phyloP scores from a whole-genome alignment of 169 alveolate species.

The Plasmodium cynomolgi region DNA sequence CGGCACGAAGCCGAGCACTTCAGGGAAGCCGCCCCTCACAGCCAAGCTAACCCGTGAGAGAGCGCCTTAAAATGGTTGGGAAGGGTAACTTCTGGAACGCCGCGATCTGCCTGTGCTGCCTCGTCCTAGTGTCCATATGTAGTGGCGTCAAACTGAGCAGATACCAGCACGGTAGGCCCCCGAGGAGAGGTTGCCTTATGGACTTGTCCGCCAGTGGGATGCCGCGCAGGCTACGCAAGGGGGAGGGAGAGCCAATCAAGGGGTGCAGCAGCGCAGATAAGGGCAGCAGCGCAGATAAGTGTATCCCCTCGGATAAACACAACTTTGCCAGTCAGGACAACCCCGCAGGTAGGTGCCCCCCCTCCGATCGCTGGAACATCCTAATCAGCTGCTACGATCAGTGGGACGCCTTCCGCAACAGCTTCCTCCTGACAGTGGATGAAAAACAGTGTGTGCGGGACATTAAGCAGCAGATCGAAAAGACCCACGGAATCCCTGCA shows the following conservation, averaged over 20 bases:
- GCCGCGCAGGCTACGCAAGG: neutral
- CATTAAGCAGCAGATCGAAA: constrained; percentile 43
- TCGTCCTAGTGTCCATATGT: neutral
- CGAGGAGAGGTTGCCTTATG: neutral
- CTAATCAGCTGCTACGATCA: constrained; percentile 45
- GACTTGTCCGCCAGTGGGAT: neutral
- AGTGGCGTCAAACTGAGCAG: neutral
- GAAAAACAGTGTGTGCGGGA: constrained; percentile 23
- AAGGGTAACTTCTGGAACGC: neutral
- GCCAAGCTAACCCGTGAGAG: neutral
- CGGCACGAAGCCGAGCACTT: neutral
- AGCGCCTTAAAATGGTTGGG: neutral
- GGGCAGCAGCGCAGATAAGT: neutral
- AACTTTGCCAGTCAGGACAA: neutral
- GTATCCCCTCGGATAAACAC: neutral
- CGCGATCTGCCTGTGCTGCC: neutral
- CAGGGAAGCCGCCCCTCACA: neutral
- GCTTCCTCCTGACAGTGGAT: constrained; percentile 8
- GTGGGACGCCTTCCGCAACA: constrained; percentile 11
- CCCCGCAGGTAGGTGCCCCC: neutral
- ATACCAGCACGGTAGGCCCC: neutral
- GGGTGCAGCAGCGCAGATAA: neutral
- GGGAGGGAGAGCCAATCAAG: neutral
- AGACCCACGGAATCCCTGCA: constrained; percentile 48
- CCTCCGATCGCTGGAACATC: neutral